A percentile compares a stretch with the other conserved stretches of the same genome.
Conservation (phyloP, 805 yeast species). For the Candida ponderosae region DNA sequence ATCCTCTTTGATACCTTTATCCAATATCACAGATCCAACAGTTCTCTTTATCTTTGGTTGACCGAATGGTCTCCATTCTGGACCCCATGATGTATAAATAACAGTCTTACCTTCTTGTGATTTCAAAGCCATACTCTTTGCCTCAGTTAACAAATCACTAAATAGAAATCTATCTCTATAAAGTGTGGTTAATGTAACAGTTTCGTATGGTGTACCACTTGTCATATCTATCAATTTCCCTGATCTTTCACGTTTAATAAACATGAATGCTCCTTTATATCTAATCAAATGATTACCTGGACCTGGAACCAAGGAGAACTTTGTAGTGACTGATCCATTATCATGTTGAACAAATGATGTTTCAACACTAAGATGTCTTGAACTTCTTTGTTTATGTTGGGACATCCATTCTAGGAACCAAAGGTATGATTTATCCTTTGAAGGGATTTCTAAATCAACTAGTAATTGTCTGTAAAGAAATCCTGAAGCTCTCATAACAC, state of each 20-base stretch:
- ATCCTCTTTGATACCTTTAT: conserved; percentile 58
- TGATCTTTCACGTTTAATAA: conserved; percentile 84
- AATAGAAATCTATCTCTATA: conserved; percentile 74
- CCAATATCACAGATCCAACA: conserved; percentile 80
- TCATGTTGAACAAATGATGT: conserved; percentile 84
- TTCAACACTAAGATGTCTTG: conserved; percentile 85
- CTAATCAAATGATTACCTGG: conserved; percentile 89
- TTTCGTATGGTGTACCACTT: conserved; percentile 91
- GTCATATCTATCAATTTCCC: conserved; percentile 84
- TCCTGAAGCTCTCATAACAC: conserved; percentile 52
- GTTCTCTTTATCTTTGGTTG: conserved; percentile 85
- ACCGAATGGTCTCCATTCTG: conserved; percentile 98
- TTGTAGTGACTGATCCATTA: conserved; percentile 84
- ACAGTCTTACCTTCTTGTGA: conserved; percentile 92
- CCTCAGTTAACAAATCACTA: conserved; percentile 67
- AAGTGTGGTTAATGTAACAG: conserved; percentile 87
- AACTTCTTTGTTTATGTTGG: conserved; percentile 60
- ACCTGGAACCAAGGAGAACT: conserved; percentile 90
- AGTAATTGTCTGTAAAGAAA: conserved; percentile 75
- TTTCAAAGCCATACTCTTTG: conserved; percentile 73
- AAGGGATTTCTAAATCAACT: conserved; percentile 89
- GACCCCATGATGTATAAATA: conserved; percentile 90
- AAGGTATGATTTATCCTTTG: conserved; percentile 84
- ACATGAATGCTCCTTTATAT: conserved; percentile 82
- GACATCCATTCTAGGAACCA: conserved; percentile 99